Evolutionary conservation across 371 early-diverging fungal genomes (phyloP), one percentile per base, ranked within the genome.

Genomic region (Mycotypha africana): DNA sequence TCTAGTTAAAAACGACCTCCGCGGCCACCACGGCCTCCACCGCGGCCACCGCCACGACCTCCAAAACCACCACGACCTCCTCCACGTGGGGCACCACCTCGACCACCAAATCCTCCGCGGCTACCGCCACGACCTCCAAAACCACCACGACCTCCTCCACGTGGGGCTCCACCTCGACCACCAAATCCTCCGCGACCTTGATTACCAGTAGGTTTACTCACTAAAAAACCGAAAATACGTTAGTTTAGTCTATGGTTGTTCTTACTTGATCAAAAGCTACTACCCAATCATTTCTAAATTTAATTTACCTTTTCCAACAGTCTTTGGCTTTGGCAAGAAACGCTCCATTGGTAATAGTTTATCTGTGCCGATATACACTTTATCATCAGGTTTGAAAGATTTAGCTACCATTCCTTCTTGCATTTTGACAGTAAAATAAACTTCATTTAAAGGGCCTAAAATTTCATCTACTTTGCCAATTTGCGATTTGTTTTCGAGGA

Each of bases 381-480:
- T 90, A 62, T 93, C 94, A 30, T 86, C 75, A 22, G 63, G 47
- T 70, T 95, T 91, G 81, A 96, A 98, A 21, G 90, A 89, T 16
- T 85, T 81, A 11, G 97, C 96, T 22, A 90, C 81, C 56, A 97
- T 84, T 47, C 96, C 96, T 41, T 94, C 94, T 61, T 87, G 85
- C 50, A 93, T 79, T 81, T 95, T 96, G 48, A 98, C 93, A 22
- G 97, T 95, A 62, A 98, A 96, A 64, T 81, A 92, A 21, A 97
- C 91, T 67, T 98, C 93, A 71, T 93, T 95, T 67, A 98, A 79
- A 34, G 96, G 95, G 33, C 99, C 99, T 23, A 98, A 82, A 52
- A 99, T 97, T 73, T 99, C 99, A 56, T 99, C 99, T n/a, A 99
- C 95, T 63, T 97, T 97, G 56, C 99, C 99, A 60, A 99, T 95